Conservation (phyloP, 805 yeast species). For the Brettanomyces bruxellensis region DNA sequence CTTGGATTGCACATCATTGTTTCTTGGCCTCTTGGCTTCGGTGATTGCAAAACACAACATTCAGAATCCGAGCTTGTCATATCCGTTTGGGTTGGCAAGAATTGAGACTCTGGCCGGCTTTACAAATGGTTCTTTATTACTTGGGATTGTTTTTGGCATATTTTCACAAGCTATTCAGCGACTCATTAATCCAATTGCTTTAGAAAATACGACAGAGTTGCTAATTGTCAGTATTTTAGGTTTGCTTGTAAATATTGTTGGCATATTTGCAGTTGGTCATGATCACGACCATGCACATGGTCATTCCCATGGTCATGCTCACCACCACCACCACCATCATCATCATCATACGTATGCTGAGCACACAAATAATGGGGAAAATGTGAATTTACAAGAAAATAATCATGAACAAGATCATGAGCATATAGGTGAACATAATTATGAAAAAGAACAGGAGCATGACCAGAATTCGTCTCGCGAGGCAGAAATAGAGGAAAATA, state of each 20-base stretch:
- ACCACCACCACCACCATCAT: slow-evolving; percentile 1
- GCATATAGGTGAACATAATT: not conserved
- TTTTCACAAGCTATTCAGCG: slow-evolving; percentile 81
- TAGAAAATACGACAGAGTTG: slow-evolving; percentile 76
- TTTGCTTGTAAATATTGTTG: slow-evolving; percentile 78
- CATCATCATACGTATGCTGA: slow-evolving; percentile 1
- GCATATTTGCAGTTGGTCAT: slow-evolving; percentile 84
- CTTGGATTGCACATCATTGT: slow-evolving; percentile 82
- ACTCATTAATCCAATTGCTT: slow-evolving; percentile 62
- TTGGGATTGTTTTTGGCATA: slow-evolving; percentile 87
- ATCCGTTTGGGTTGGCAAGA: slow-evolving; percentile 78
- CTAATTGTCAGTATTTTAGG: slow-evolving; percentile 81
- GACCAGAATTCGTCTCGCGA: slow-evolving; percentile 4
- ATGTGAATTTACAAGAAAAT: not conserved
- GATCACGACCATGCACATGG: slow-evolving; percentile 32
- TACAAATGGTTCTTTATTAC: slow-evolving; percentile 79
- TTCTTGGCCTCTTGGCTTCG: slow-evolving; percentile 87
- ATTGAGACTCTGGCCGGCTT: slow-evolving; percentile 93
- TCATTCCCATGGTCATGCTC: slow-evolving; percentile 8
- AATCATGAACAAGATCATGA: not conserved
- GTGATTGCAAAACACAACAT: slow-evolving; percentile 23
- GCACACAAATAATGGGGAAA: not conserved
- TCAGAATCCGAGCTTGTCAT: slow-evolving; percentile 29
- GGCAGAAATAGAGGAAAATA: slow-evolving; percentile 35
- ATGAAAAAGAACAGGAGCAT: not conserved